phyloP scores from a whole-genome alignment of 2,329 filamentous ascomycete genomes.

The Sclerotinia glacialis region DNA sequence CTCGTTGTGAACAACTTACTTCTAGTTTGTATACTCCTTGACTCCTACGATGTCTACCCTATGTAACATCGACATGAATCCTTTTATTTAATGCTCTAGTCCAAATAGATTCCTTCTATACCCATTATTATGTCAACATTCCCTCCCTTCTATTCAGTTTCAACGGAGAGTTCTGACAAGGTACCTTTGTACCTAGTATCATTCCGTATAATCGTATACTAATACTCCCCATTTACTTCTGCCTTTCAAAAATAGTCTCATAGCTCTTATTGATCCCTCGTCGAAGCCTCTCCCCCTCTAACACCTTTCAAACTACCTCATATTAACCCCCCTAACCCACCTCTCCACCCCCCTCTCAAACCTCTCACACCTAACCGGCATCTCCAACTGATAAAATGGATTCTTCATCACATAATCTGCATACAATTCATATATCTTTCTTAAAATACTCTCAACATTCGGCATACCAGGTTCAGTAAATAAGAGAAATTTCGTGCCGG shows the following conservation, averaged over 20 bases:
- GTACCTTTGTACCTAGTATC: not conserved
- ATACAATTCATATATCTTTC: slow-evolving; percentile 90
- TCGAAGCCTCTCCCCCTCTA: not conserved
- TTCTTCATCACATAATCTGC: slow-evolving; percentile 99
- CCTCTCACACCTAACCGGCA: slow-evolving; percentile 92
- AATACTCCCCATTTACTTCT: not conserved
- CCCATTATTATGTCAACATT: slow-evolving; percentile 9
- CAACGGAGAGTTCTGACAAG: not conserved
- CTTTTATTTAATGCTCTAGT: not conserved
- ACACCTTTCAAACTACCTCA: slow-evolving; percentile 23
- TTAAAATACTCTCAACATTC: slow-evolving; percentile 81
- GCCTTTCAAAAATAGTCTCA: not conserved
- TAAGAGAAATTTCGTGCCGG: slow-evolving; percentile 90
- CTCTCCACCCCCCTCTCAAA: slow-evolving; percentile 84
- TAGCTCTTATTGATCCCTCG: not conserved
- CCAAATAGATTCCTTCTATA: slow-evolving; percentile 3
- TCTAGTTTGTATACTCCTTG: slow-evolving; percentile 6
- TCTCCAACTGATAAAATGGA: slow-evolving; percentile 96
- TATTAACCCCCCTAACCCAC: slow-evolving; percentile 73
- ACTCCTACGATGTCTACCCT: slow-evolving; percentile 10
- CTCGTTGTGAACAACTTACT: slow-evolving; percentile 23
- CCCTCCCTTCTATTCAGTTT: too few species aligned
- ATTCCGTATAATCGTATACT: too few species aligned
- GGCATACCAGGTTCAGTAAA: slow-evolving; percentile 75
- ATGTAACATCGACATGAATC: not conserved